Base-by-base conservation (phyloP, 2,329 filamentous ascomycete species). In the Scopulariopsis brevicaulis region DNA sequence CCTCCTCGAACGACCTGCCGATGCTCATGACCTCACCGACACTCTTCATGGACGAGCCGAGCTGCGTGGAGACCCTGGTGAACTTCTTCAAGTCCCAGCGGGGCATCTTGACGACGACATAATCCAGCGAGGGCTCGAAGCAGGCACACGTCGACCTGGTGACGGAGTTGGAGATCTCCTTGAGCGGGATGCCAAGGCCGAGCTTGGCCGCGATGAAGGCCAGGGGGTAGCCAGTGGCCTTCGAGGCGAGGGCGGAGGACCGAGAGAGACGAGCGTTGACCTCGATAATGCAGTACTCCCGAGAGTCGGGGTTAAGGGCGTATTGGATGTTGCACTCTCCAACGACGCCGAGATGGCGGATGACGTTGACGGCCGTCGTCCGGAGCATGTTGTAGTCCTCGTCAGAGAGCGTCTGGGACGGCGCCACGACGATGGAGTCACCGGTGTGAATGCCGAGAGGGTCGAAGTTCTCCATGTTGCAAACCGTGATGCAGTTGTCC, bases 401-500 rank as follows among this genome's bases (percentile, higher is more conserved):
- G 61, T 99, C 93, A 2, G 91, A 96, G 22, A 99, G 79, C 0
- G 94, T 99, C 73, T 97, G 94, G 3, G 93, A 97, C 48, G 94
- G 94, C 10, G 94, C 94, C 53, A 99, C 94, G 56, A 99, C 94
- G 64, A 99, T 96, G 14, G 93, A 97, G 70, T 99, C 94, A 71
- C 94, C 94, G 2, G 94, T 99, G 69, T 97, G 94, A 62, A 97
- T 97, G 66, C 94, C 94, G 1, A 99, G 85, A 58, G 94, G 94
- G 71, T 99, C 94, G 68, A 99, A 99, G 76, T 99, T 99, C 77
- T 99, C 94, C 94, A 99, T 97, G 78, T 99, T 99, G 73, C 94
- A 99, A 61, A 99, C 94, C 7, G 94, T 99, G 70, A 99, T 97
- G 71, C 94, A 99, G 80, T 97, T 97, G 76, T 99, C 92, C 65